Percentiles rank a stretch among this genome's conserved stretches.
These are phyloP conservation scores for Zygosaccharomyces sapae DNA, from an alignment of 1,139 yeast genomes.

Conservation along the genomic window DNA sequence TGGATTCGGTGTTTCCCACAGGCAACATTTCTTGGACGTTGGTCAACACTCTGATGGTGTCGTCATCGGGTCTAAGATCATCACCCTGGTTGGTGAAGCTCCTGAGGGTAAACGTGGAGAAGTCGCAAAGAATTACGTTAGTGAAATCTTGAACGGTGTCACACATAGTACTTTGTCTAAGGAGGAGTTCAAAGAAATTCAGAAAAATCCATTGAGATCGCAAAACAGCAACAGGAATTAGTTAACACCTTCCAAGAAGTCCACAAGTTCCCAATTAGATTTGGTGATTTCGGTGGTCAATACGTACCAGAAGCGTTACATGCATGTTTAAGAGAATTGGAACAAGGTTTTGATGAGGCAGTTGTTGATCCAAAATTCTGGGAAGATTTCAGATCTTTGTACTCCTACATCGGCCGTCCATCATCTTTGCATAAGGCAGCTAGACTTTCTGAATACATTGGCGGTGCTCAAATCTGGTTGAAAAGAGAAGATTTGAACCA, in stretches of 20 bases:
- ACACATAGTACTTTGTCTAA: conserved; percentile 33
- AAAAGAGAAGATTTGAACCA: conserved; percentile 97
- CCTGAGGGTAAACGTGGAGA: conserved; percentile 55
- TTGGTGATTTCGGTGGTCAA: conserved; percentile 98
- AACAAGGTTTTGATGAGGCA: conserved; percentile 79
- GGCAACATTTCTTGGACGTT: conserved; percentile 81
- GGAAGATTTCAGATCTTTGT: conserved; percentile 82
- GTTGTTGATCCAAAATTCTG: conserved; percentile 86
- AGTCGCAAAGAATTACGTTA: conserved; percentile 62
- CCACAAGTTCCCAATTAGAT: conserved; percentile 63
- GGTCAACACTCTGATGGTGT: conserved; percentile 87
- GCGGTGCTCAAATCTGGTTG: conserved; percentile 97
- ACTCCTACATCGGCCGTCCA: conserved; percentile 93
- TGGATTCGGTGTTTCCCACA: conserved; percentile 93
- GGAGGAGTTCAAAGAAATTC: conserved; percentile 29
- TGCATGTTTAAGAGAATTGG: conserved; percentile 84
- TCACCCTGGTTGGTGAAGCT: conserved; percentile 63
- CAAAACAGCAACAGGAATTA: conserved; percentile 27
- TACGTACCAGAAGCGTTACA: conserved; percentile 96
- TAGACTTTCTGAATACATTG: conserved; percentile 80
- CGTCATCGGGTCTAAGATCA: conserved; percentile 86
- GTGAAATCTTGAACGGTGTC: conserved; percentile 64
- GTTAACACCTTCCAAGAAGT: conserved; percentile 46
- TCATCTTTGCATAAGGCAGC: conserved; percentile 89
- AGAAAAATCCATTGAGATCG: conserved; percentile 33